Conservation (phyloP, 257 asterid species). For the Prunella vulgaris region DNA sequence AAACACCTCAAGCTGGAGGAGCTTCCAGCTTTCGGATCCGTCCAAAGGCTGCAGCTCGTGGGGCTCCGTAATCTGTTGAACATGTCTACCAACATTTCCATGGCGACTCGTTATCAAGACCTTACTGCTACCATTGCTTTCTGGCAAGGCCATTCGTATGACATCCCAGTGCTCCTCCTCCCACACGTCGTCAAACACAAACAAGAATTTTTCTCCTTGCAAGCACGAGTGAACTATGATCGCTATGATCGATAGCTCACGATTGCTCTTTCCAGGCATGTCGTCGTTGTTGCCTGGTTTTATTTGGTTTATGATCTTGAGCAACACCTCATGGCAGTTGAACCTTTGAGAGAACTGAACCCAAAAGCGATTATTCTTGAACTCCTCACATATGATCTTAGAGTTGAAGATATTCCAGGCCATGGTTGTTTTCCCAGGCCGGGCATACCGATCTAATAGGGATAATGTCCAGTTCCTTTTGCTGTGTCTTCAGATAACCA, state of each 20-base stretch:
- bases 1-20: too few species aligned
- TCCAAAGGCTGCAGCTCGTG: too few species aligned
- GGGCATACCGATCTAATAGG: slow-evolving; percentile 33
- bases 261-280: not conserved
- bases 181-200: too few species aligned
- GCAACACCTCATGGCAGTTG: slow-evolving; percentile 13
- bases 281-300: not conserved
- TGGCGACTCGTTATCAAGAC: too few species aligned
- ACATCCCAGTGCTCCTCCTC: too few species aligned
- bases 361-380: not conserved
- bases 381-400: not conserved
- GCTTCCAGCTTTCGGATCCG: too few species aligned
- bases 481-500: not conserved
- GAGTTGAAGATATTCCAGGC: slow-evolving; percentile 21
- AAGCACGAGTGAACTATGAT: too few species aligned
- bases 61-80: too few species aligned
- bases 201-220: too few species aligned
- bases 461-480: slow-evolving; percentile 5
- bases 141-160: too few species aligned
- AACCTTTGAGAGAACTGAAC: slow-evolving; percentile 24
- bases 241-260: not conserved
- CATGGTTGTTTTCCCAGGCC: slow-evolving; percentile 36
- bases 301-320: not conserved
- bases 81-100: too few species aligned
- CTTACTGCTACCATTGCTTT: too few species aligned